Evolutionary conservation across 371 early-diverging fungal genomes (phyloP).

Genomic region (Syncephalastrum contaminatum): DNA sequence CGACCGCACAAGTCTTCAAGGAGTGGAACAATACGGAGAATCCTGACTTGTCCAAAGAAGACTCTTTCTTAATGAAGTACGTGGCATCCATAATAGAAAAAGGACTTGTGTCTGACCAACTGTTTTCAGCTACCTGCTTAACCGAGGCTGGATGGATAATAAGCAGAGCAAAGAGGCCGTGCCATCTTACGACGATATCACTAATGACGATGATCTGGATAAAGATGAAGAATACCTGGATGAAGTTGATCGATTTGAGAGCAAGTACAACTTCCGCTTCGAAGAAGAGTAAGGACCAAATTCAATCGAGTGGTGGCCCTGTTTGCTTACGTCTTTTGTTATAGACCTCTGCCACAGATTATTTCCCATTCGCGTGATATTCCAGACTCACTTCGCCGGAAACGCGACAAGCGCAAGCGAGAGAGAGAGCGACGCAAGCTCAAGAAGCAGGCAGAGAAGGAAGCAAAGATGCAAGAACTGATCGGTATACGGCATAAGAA

Average conservation of each 20-base stretch:
- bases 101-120: too few relatives aligned
- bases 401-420: slow-evolving; percentile 73
- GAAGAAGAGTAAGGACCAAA: slow-evolving; percentile 72
- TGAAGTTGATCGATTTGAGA: slow-evolving; percentile 85
- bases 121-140: slow-evolving; percentile 83
- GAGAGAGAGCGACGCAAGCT: slow-evolving; percentile 67
- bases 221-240: slow-evolving; percentile 72
- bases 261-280: slow-evolving; percentile 89
- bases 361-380: slow-evolving; percentile 78
- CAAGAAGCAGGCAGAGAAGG: slow-evolving; percentile 70
- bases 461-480: slow-evolving; percentile 76
- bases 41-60: slow-evolving; percentile 58
- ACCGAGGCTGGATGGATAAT: slow-evolving; percentile 93
- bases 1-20: slow-evolving; percentile 51
- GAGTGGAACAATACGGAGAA: slow-evolving; percentile 60
- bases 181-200: slow-evolving; percentile 65
- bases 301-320: not conserved
- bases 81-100: too few relatives aligned
- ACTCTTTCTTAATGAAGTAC: slow-evolving; percentile 89
- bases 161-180: slow-evolving; percentile 38
- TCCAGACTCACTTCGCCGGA: slow-evolving; percentile 68
- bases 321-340: too few relatives aligned
- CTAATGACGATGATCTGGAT: slow-evolving; percentile 57
- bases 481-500: slow-evolving; percentile 88
- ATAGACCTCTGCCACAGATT: slow-evolving; percentile 33